Evolutionary conservation across 371 early-diverging fungal genomes (phyloP).

Genomic region (Capillidium heterosporum): DNA sequence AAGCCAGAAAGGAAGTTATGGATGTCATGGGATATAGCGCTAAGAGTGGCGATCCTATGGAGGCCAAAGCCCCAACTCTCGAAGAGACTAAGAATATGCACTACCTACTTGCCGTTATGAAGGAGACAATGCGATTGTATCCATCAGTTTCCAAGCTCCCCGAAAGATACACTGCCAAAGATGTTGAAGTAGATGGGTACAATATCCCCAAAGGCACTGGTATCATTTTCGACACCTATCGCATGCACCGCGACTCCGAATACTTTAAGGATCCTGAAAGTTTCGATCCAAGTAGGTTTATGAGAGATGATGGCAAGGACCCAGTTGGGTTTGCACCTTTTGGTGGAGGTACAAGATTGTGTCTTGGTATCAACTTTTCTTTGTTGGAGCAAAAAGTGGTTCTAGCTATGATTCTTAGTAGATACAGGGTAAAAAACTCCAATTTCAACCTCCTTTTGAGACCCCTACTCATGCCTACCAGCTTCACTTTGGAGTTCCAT

Average conservation of each 20-base stretch:
- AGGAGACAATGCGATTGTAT: conserved; percentile 4
- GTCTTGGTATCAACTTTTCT: conserved; percentile 36
- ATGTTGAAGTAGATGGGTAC: neutral
- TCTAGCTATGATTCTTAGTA: conserved; percentile 18
- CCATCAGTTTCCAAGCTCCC: neutral
- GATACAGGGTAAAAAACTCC: neutral
- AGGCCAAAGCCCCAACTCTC: neutral
- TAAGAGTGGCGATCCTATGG: no score
- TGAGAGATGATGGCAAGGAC: neutral
- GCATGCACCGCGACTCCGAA: conserved; percentile 11
- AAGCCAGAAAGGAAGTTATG: neutral
- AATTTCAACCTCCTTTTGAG: no score
- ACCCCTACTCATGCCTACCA: no score
- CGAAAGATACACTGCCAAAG: neutral
- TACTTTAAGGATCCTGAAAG: conserved; percentile 14
- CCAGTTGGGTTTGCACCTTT: neutral
- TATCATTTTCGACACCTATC: conserved; percentile 8
- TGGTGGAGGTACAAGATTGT: conserved; percentile 13
- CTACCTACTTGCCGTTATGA: neutral
- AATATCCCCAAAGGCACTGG: conserved; percentile 9
- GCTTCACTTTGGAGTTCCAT: no score
- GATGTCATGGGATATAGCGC: neutral
- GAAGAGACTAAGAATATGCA: neutral
- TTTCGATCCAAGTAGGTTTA: conserved; percentile 17
- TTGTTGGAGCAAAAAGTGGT: conserved; percentile 29